Evolutionary conservation across 306 rosid genomes (phyloP), one percentile per base, ranked within the genome.

Genomic region (Acacia melanoxylon): DNA sequence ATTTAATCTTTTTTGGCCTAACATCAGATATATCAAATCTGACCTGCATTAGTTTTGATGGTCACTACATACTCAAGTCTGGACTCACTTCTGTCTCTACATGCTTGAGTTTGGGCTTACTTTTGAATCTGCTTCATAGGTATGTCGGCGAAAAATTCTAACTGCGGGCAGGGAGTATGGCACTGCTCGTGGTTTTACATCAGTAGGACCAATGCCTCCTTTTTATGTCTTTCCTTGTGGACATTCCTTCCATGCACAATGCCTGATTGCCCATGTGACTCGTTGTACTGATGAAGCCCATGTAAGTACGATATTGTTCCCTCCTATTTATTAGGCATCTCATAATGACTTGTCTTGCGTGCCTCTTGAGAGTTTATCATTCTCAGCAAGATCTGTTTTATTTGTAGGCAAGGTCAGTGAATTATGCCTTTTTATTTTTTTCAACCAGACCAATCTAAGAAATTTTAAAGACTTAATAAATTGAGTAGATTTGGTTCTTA

Each of bases 171-270:
- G 93, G 86, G 99, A 91, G 78, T 84, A 87, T 33, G 91, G 89
- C 82, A 80, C 88, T 83, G 83, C 90, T 65, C 89, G 89, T 79
- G 97, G 95, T 46, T 95, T 83, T 85, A 80, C 94, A 61, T 86
- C 95, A 76, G 91, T 91, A 13, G 99, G 94, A 83, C 92, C 90
- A 81, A 92, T 95, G 97, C 93, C 99, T 65, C 97, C 99, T 3
- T 95, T 95, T 87, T 95, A 93, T 86, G 95, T 95, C 83, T 95
- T 93, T 78, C 99, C 98, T 6, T 95, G 99, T 63, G 97, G 96
- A 65, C 98, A 95, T 58, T 89, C 94, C 85, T 95, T 95, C 90
- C 99, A 95, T 78, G 89, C 99, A 13, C 87, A 91, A 46, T 95
- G 99, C 83, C 84, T 95, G 83, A 89, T 95, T 74, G 93, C 98